A percentile compares a stretch with the other conserved stretches of the same genome.
These are phyloP conservation scores for Myrica gale DNA, from an alignment of 306 rosid genomes.

Conservation along the genomic window DNA sequence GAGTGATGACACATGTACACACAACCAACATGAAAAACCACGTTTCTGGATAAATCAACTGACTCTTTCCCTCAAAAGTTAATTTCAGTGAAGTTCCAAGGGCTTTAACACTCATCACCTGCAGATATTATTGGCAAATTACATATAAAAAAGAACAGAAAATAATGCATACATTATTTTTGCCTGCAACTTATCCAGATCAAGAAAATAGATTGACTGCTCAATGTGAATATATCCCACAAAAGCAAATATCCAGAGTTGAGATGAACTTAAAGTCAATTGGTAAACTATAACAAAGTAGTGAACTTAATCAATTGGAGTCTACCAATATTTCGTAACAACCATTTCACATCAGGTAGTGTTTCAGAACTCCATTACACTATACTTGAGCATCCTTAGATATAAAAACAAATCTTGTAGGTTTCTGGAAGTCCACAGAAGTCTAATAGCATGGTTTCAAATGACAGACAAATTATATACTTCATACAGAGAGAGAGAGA, in stretches of 20 bases:
- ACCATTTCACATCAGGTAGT: not conserved
- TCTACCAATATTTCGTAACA: not conserved
- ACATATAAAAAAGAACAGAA: not conserved
- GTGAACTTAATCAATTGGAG: not conserved
- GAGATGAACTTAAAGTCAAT: not conserved
- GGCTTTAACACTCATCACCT: slow-evolving; percentile 98
- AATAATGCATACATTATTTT: not conserved
- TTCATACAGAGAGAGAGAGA: not conserved
- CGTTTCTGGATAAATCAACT: slow-evolving; percentile 62
- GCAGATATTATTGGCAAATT: slow-evolving; percentile 25
- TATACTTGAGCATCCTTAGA: not conserved
- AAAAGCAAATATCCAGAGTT: not conserved
- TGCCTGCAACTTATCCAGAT: not conserved
- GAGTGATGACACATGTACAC: slow-evolving; percentile 61
- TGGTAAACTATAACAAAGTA: not conserved
- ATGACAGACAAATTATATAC: not conserved
- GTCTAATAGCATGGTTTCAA: not conserved
- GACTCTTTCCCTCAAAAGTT: slow-evolving; percentile 86
- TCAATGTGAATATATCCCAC: not conserved
- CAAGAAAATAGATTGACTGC: not conserved
- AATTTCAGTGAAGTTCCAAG: slow-evolving; percentile 83
- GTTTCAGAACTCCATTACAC: not conserved
- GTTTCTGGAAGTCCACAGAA: not conserved
- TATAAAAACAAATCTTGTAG: not conserved
- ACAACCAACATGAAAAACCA: slow-evolving; percentile 86